Evolutionary conservation across 805 yeast species (phyloP).

Genomic region (Vanderwaltozyma yarrowii): DNA sequence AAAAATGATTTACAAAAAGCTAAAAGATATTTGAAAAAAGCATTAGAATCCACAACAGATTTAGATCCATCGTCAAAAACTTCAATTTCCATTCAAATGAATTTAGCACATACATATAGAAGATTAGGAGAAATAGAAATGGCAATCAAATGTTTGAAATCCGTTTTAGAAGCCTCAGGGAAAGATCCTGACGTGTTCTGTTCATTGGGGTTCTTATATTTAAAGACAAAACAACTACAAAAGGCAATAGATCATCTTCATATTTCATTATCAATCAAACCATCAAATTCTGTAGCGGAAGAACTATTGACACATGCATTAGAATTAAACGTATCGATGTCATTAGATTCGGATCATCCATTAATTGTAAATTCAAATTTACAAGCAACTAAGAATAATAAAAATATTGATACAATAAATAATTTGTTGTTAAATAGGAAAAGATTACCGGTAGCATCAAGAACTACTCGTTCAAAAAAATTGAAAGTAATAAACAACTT

Average conservation of each 20-base stretch:
- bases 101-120: conserved; percentile 82
- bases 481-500: not conserved
- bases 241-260: conserved; percentile 73
- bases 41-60: conserved; percentile 55
- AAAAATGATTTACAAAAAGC: conserved; percentile 57
- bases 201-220: conserved; percentile 73
- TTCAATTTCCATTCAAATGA: conserved; percentile 76
- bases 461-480: not conserved
- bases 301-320: conserved; percentile 75
- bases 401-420: not conserved
- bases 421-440: not conserved
- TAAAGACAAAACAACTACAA: conserved; percentile 52
- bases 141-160: conserved; percentile 66
- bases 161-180: conserved; percentile 59
- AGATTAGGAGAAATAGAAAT: conserved; percentile 49
- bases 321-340: conserved; percentile 38
- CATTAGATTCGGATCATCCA: conserved; percentile 25
- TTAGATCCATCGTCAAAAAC: conserved; percentile 72
- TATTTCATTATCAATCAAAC: conserved; percentile 66
- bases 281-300: conserved; percentile 74
- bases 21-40: conserved; percentile 58
- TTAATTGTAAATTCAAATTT: conserved; percentile 14
- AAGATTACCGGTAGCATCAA: not conserved
- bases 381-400: conserved; percentile 1
- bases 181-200: conserved; percentile 68